Evolutionary conservation across 2,329 filamentous ascomycete genomes (phyloP).

Genomic region (Fusarium veterinarium): DNA sequence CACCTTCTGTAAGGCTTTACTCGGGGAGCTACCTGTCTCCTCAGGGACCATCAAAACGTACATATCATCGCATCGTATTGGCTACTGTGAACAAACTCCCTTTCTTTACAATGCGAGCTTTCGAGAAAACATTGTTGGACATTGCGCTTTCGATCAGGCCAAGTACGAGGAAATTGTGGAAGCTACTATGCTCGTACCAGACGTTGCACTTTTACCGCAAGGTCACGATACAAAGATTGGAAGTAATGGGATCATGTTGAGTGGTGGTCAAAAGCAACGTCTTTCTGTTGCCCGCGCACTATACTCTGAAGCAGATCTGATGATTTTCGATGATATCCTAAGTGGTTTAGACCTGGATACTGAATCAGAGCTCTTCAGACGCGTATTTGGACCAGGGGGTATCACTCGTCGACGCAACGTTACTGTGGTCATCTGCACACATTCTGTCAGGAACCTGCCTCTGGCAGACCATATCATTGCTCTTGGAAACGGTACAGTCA

Average conservation of each 20-base stretch:
- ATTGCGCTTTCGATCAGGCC: slow-evolving; percentile 44
- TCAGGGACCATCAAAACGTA: slow-evolving; percentile 30
- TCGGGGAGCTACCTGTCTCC: slow-evolving; percentile 44
- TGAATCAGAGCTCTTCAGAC: slow-evolving; percentile 55
- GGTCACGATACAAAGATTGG: slow-evolving; percentile 55
- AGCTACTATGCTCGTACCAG: slow-evolving; percentile 48
- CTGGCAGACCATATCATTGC: slow-evolving; percentile 60
- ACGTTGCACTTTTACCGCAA: slow-evolving; percentile 48
- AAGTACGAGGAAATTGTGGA: slow-evolving; percentile 52
- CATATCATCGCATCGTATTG: slow-evolving; percentile 35
- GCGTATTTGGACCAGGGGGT: slow-evolving; percentile 55
- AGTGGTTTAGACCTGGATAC: slow-evolving; percentile 59
- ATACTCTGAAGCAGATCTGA: slow-evolving; percentile 53
- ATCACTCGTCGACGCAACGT: slow-evolving; percentile 51
- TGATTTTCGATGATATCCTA: slow-evolving; percentile 60
- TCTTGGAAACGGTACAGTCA: slow-evolving; percentile 54
- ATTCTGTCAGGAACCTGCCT: slow-evolving; percentile 48
- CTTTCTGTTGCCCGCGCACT: slow-evolving; percentile 57
- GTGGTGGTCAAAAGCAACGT: slow-evolving; percentile 56
- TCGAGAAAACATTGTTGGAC: slow-evolving; percentile 53
- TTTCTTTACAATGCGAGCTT: slow-evolving; percentile 52
- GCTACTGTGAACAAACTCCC: slow-evolving; percentile 50
- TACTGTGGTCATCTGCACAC: slow-evolving; percentile 56
- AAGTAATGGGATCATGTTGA: slow-evolving; percentile 55
- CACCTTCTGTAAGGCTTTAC: slow-evolving; percentile 52